Percentiles rank a stretch among this genome's conserved stretches.
phyloP scores from a whole-genome alignment of 768 basidiomycete species.

The Favolaschia claudopus region DNA sequence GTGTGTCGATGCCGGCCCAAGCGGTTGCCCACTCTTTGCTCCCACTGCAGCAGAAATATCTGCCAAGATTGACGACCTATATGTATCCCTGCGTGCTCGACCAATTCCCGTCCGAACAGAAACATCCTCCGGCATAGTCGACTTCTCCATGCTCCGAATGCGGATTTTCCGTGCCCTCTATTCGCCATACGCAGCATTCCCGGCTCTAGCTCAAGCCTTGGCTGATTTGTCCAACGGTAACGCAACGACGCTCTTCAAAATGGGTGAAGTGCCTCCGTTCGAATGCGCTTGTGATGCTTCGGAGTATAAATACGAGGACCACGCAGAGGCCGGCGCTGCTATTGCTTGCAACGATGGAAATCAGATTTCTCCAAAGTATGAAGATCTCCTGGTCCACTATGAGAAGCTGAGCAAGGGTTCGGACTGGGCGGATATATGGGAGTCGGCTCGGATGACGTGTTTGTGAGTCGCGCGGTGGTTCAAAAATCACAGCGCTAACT shows the following conservation, averaged over 20 bases:
- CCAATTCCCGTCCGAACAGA: conserved; percentile 44
- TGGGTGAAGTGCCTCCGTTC: conserved; percentile 28
- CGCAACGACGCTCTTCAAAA: conserved; percentile 33
- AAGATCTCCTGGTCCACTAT: neutral
- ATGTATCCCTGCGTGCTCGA: conserved; percentile 31
- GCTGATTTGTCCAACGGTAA: conserved; percentile 43
- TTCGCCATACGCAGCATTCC: conserved; percentile 41
- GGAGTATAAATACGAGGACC: neutral
- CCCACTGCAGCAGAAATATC: conserved; percentile 42
- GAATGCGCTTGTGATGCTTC: conserved; percentile 36
- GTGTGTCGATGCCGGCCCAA: conserved; percentile 46
- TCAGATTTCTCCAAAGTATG: neutral
- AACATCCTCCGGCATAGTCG: conserved; percentile 44
- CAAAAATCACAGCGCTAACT: neutral
- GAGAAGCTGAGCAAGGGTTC: neutral
- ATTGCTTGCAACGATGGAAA: conserved; percentile 2
- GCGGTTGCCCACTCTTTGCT: conserved; percentile 47
- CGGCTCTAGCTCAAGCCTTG: conserved; percentile 41
- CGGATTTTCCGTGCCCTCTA: conserved; percentile 44
- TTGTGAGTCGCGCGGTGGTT: neutral
- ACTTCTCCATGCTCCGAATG: conserved; percentile 39
- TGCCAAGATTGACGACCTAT: conserved; percentile 43
- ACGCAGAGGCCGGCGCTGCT: neutral
- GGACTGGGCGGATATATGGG: neutral
- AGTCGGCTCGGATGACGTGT: neutral